Base-by-base conservation (phyloP, 1,284 basidiomycete species). In the Fomitopsis schrenkii region DNA sequence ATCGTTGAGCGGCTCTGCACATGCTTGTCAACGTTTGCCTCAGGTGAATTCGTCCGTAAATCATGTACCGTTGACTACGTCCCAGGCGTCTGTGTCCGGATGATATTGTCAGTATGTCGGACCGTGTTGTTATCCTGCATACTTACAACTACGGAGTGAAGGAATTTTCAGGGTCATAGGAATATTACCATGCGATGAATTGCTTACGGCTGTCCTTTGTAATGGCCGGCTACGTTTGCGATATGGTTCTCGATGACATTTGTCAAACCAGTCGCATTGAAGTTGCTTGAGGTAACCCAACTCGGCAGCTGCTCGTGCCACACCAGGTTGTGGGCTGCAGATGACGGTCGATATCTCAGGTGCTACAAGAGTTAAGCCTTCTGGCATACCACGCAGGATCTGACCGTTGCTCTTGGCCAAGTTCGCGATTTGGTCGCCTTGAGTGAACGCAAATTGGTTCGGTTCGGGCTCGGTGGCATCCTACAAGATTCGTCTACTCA, bases 231-330 rank as follows among this genome's bases (percentile, higher is more conserved):
- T n/a, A 84, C 66, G 10, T 76, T 81, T 42, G 74, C 71, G 63
- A 77, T 79, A 64, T 84, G 82, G 38, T 71, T 80, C 61, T 77
- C 68, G 17, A 86, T 71, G 50, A 83, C 76, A 28, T 74, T 72
- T 12, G 77, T 72, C 19, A 84, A 72, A 17, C 78, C 77, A 0
- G 77, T 71, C 30, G 77, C 75, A 62, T 76, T 71, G 65, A 79
- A 82, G 64, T 72, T 72, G 14, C 79, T 77, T 50, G 72, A 63
- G 1, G 77, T 75, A 7, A 84, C 79, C 83, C 83, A 85, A 70
- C 67, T 73, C 0, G 83, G 80, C 1, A 84, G 74, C 65, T 85
- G 83, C 61, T 77, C 80, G 67, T 85, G 76, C 84, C 84, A 85
- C 45, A 84, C 83, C 63, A 80, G 81, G 64, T 78, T 81, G 68